These are phyloP conservation scores for Aspergillus quadricinctus DNA, from an alignment of 2,329 filamentous ascomycete genomes.

Conservation along the genomic window DNA sequence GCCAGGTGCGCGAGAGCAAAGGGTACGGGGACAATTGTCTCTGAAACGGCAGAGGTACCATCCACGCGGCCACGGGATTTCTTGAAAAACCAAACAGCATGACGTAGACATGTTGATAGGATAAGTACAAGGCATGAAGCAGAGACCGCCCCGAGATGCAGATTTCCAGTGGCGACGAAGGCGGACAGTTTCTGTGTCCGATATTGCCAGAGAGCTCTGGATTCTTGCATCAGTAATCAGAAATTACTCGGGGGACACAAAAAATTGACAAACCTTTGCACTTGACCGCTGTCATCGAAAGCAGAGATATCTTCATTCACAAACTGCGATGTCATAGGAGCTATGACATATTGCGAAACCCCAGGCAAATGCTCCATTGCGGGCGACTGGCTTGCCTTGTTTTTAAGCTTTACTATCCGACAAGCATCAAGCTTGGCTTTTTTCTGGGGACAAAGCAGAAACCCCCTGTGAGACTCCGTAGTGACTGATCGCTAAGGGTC, in stretches of 20 bases:
- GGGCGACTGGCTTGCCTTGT: not conserved
- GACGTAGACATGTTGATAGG: constrained; percentile 8
- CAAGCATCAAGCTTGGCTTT: not conserved
- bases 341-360: constrained; percentile 3
- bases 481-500: not conserved
- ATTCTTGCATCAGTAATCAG: not conserved
- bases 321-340: not conserved
- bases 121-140: constrained; percentile 17
- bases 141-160: constrained; percentile 18
- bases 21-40: constrained; percentile 6
- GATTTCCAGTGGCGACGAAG: constrained; percentile 20
- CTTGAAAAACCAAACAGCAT: constrained; percentile 5
- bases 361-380: constrained; percentile 1
- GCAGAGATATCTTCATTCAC: not conserved
- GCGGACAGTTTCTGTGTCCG: constrained; percentile 17
- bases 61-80: constrained; percentile 1
- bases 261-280: constrained; percentile 1
- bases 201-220: constrained; percentile 19
- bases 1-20: constrained; percentile 14
- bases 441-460: not conserved
- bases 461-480: not conserved
- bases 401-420: not conserved
- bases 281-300: not conserved
- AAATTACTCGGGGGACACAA: not conserved
- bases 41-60: not conserved